phyloP scores from a whole-genome alignment of 2,329 filamentous ascomycete genomes.

The Claviceps cyperi region DNA sequence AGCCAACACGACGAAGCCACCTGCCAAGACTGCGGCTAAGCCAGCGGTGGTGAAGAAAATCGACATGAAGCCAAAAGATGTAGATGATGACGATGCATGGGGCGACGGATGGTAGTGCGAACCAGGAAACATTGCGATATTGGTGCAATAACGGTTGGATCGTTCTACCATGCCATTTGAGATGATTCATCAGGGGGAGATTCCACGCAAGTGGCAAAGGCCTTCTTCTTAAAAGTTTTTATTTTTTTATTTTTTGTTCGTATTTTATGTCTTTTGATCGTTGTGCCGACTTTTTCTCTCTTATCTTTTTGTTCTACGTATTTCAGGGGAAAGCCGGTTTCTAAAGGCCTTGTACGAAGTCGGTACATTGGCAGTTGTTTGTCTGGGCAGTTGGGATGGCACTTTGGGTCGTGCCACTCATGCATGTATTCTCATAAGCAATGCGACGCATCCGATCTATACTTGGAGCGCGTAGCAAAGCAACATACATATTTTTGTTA shows the following conservation, averaged over 20 bases:
- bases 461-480: no score
- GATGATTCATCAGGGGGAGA: not conserved
- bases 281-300: not conserved
- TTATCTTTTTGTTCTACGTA: not conserved
- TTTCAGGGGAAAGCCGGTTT: not conserved
- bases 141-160: not conserved
- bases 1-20: constrained; percentile 24
- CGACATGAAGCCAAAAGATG: constrained; percentile 49
- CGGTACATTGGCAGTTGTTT: not conserved
- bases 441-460: no score
- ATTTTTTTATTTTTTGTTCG: not conserved
- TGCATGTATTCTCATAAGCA: not conserved
- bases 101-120: constrained; percentile 45
- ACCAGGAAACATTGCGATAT: not conserved
- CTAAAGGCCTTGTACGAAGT: not conserved
- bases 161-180: not conserved
- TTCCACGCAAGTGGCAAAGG: not conserved
- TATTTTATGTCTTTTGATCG: not conserved
- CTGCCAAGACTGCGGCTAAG: constrained; percentile 18
- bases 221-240: not conserved
- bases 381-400: not conserved
- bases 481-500: no score
- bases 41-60: constrained; percentile 47
- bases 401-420: not conserved
- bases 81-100: constrained; percentile 48